These are phyloP conservation scores for Candida golubevii DNA, from an alignment of 805 yeast species.

Conservation along the genomic window DNA sequence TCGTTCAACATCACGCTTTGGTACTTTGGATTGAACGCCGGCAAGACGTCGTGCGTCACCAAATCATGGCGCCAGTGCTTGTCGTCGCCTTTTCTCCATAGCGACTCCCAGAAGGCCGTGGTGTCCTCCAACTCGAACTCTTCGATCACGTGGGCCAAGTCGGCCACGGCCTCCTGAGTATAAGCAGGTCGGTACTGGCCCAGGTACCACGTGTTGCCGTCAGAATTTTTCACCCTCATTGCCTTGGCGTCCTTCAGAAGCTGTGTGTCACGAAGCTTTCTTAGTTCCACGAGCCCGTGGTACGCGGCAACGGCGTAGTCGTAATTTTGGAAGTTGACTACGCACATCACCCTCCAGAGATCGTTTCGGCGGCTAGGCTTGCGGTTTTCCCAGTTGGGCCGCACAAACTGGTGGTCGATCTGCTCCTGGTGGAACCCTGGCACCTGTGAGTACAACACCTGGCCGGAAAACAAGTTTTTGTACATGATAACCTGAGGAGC, in stretches of 20 bases:
- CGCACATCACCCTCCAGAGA: constrained; percentile 88
- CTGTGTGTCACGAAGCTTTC: constrained; percentile 67
- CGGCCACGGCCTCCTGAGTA: constrained; percentile 89
- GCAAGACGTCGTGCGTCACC: constrained; percentile 59
- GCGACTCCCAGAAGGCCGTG: constrained; percentile 74
- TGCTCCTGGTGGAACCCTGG: constrained; percentile 60
- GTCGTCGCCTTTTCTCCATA: constrained; percentile 83
- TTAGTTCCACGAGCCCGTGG: constrained; percentile 67
- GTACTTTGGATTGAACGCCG: constrained; percentile 57
- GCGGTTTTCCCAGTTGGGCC: constrained; percentile 88
- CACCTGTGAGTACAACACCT: constrained; percentile 82
- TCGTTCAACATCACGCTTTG: constrained; percentile 64
- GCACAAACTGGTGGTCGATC: constrained; percentile 64
- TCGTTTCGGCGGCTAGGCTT: constrained; percentile 78
- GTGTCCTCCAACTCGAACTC: constrained; percentile 48
- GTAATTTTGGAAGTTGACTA: constrained; percentile 59
- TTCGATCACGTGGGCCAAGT: constrained; percentile 65
- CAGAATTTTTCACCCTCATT: constrained; percentile 67
- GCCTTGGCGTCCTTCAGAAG: constrained; percentile 52
- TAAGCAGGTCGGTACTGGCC: constrained; percentile 89
- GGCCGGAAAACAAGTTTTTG: constrained; percentile 84
- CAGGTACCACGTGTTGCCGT: constrained; percentile 79
- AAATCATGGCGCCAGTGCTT: constrained; percentile 61
- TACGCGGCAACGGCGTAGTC: constrained; percentile 69
- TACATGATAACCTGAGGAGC: constrained; percentile 84